Evolutionary conservation across 148 eudicot species (phyloP), one percentile per base, ranked within the genome.

Genomic region (Fagopyrum tataricum): DNA sequence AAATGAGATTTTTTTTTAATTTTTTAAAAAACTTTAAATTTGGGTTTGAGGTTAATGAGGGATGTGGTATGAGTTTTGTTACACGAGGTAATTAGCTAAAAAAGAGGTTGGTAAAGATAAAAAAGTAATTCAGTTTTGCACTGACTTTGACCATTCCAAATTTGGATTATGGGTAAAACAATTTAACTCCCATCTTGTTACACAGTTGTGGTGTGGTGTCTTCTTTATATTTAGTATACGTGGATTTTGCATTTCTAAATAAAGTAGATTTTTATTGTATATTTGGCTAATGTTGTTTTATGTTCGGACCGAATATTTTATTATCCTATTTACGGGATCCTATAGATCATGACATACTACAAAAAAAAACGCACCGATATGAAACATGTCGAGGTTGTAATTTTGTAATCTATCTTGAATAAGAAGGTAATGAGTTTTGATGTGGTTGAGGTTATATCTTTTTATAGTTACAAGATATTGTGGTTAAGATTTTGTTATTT

Each of bases 71-170:
- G 18, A 64, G 44, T 31, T 64, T 15, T 64, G 69, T 64, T 64
- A 15, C 37, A 21, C 3, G 61, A 56, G 40, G 42, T 7, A 13
- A 26, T 64, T 64, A 39, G 43, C 43, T 58, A 10, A 10, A 37
- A 37, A 64, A 58, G 23, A 23, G 18, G 20, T 37, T 64, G 69
- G 44, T 64, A 37, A 64, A 64, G 1, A 31, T 1, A 31, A 31
- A 31, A 31, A 31, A 31, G 37, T 31, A 31, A 64, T 64, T 64
- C 69, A 31, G 69, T 64, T 64, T 55, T 64, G 69, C 4, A 64
- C 69, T 64, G 69, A 37, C 43, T 64, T 64, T 64, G 69, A 64
- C 69, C 69, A 64, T 64, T 64, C 69, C 69, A 64, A 64, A 64
- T 64, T 4, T 64, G 69, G 44, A 3, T 31, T 31, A 31, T 31